These are phyloP conservation scores for Dissophora ornata DNA, from an alignment of 192 early-diverging fungal species.

Conservation along the genomic window DNA sequence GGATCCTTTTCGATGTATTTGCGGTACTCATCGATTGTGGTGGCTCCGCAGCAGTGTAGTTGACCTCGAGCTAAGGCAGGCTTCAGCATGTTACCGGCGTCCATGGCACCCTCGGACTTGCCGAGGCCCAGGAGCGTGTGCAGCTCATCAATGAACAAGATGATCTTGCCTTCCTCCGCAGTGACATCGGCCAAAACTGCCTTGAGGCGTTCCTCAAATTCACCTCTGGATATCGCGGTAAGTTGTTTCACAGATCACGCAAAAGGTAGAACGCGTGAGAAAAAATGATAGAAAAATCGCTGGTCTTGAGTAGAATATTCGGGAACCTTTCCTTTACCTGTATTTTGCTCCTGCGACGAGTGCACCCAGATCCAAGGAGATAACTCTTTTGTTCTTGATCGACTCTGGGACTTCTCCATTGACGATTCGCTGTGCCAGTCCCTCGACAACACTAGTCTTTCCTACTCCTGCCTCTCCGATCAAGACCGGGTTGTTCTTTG, in stretches of 20 bases:
- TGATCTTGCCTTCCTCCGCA: conserved; percentile 76
- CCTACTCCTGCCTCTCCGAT: conserved; percentile 83
- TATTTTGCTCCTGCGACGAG: conserved; percentile 80
- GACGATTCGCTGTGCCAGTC: conserved; percentile 81
- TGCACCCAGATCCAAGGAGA: conserved; percentile 78
- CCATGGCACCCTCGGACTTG: conserved; percentile 81
- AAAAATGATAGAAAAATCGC: no score
- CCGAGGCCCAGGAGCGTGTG: conserved; percentile 81
- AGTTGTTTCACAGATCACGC: background rate
- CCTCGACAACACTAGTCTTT: conserved; percentile 85
- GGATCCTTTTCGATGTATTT: conserved; percentile 82
- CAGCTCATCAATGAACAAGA: conserved; percentile 86
- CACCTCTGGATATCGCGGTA: conserved; percentile 61
- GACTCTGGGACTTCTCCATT: conserved; percentile 82
- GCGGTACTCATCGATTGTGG: conserved; percentile 84
- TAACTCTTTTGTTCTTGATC: conserved; percentile 77
- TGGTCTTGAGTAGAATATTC: background rate
- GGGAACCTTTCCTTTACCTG: conserved; percentile 54
- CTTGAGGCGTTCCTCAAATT: conserved; percentile 87
- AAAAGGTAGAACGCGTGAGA: no score
- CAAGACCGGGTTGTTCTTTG: conserved; percentile 83
- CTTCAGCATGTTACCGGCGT: conserved; percentile 85
- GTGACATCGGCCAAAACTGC: conserved; percentile 77
- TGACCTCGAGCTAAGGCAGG: conserved; percentile 80
- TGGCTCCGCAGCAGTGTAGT: conserved; percentile 80